Percentiles rank a stretch among this genome's conserved stretches.
phyloP scores from a whole-genome alignment of 2,329 filamentous ascomycete genomes.

The Fusarium sp. region DNA sequence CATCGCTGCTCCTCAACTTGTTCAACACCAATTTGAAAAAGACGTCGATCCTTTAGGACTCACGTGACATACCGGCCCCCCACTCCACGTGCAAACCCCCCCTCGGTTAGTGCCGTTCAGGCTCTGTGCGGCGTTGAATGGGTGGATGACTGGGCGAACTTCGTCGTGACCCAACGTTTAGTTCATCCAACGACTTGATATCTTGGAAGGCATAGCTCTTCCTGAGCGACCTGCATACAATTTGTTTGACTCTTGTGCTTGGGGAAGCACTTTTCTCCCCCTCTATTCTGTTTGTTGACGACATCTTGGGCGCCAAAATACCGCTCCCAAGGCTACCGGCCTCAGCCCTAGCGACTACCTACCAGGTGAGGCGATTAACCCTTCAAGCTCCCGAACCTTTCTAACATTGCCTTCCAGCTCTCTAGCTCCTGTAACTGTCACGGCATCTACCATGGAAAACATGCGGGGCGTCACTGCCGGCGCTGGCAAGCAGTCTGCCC shows the following conservation, averaged over 20 bases:
- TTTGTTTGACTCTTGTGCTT: conserved; percentile 15
- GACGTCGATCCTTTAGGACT: background rate
- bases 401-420: conserved; percentile 27
- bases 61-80: conserved; percentile 36
- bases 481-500: conserved; percentile 47
- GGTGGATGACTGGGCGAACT: conserved; percentile 37
- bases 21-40: background rate
- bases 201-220: conserved; percentile 23
- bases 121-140: conserved; percentile 37
- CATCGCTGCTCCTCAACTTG: background rate
- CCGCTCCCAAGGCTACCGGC: background rate
- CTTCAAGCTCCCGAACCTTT: conserved; percentile 6
- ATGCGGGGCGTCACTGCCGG: conserved; percentile 48
- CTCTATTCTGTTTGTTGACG: background rate
- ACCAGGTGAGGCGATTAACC: conserved; percentile 30
- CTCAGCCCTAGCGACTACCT: background rate
- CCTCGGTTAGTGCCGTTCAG: conserved; percentile 46
- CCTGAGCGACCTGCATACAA: conserved; percentile 13
- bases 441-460: conserved; percentile 45
- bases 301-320: background rate
- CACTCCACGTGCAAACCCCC: conserved; percentile 43
- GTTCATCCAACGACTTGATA: conserved; percentile 23
- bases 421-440: conserved; percentile 5
- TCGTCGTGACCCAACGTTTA: conserved; percentile 36
- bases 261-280: background rate